Conservation (phyloP, 495 filamentous ascomycete species). For the Evernia prunastri region DNA sequence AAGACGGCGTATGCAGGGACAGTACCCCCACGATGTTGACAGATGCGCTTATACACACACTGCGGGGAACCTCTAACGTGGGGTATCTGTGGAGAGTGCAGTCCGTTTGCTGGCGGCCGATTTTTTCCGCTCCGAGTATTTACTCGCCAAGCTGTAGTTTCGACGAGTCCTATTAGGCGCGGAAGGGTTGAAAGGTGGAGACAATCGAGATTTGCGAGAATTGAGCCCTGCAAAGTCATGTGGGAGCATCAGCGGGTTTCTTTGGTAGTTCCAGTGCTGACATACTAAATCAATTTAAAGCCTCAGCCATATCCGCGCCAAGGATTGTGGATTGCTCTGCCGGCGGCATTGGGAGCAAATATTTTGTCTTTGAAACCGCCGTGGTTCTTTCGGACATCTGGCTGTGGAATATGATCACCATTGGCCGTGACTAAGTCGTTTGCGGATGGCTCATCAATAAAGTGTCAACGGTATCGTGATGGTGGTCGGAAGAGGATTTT, state of each 20-base stretch:
- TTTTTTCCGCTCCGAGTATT: not conserved
- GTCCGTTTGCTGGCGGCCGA: not conserved
- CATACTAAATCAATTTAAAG: not conserved
- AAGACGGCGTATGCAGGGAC: not conserved
- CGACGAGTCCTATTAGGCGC: not conserved
- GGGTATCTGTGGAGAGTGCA: not conserved
- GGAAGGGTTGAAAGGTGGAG: not conserved
- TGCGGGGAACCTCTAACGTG: not conserved
- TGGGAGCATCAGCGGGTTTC: not conserved
- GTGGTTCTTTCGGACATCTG: not conserved
- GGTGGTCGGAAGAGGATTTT: too few relatives aligned
- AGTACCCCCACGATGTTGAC: not conserved
- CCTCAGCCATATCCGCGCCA: not conserved
- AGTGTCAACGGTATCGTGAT: too few relatives aligned
- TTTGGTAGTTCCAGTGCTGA: not conserved
- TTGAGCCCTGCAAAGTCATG: not conserved
- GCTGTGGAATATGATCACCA: not conserved
- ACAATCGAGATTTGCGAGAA: conserved; percentile 1
- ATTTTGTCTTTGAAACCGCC: not conserved
- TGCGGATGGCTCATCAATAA: too few relatives aligned
- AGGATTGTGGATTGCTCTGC: not conserved
- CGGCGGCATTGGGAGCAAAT: not conserved
- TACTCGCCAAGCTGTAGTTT: not conserved
- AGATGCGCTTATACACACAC: not conserved
- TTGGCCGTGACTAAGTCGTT: too few relatives aligned